A percentile compares a stretch with the other conserved stretches of the same genome.
Conservation (phyloP, 2,329 filamentous ascomycete species). For the Ustulina deusta region DNA sequence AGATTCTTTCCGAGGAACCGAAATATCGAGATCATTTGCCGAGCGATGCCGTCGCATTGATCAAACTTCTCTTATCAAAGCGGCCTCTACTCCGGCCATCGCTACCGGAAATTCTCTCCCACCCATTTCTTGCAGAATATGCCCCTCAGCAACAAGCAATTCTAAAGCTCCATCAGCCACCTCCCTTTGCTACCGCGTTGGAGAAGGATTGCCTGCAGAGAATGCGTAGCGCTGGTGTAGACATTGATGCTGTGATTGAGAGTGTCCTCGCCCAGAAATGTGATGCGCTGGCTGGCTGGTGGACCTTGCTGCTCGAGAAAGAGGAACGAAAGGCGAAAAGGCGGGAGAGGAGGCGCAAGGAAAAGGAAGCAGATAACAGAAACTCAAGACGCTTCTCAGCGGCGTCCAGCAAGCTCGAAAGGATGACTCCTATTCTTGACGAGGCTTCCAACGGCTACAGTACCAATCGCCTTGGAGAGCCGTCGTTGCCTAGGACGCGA, state of each 20-base stretch:
- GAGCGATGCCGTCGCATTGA: slow-evolving; percentile 79
- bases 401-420: slow-evolving; percentile 87
- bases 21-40: slow-evolving; percentile 85
- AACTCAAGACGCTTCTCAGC: slow-evolving; percentile 85
- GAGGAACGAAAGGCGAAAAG: slow-evolving; percentile 87
- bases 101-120: slow-evolving; percentile 84
- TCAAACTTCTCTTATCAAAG: slow-evolving; percentile 88
- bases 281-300: slow-evolving; percentile 93
- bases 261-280: slow-evolving; percentile 91
- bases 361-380: slow-evolving; percentile 84
- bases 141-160: slow-evolving; percentile 91
- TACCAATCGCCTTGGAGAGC: slow-evolving; percentile 58
- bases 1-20: slow-evolving; percentile 87
- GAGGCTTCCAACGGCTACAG: slow-evolving; percentile 74
- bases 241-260: slow-evolving; percentile 94
- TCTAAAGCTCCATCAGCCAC: slow-evolving; percentile 80
- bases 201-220: slow-evolving; percentile 93
- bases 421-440: slow-evolving; percentile 79
- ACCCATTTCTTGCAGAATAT: slow-evolving; percentile 89
- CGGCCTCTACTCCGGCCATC: slow-evolving; percentile 85
- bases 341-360: slow-evolving; percentile 83
- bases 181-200: slow-evolving; percentile 85
- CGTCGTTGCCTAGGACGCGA: slow-evolving; percentile 72
- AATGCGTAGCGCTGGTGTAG: slow-evolving; percentile 93
- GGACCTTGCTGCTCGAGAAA: slow-evolving; percentile 93